These are phyloP conservation scores for Leishmania major DNA, from an alignment of 208 protist genomes.

Conservation along the genomic window DNA sequence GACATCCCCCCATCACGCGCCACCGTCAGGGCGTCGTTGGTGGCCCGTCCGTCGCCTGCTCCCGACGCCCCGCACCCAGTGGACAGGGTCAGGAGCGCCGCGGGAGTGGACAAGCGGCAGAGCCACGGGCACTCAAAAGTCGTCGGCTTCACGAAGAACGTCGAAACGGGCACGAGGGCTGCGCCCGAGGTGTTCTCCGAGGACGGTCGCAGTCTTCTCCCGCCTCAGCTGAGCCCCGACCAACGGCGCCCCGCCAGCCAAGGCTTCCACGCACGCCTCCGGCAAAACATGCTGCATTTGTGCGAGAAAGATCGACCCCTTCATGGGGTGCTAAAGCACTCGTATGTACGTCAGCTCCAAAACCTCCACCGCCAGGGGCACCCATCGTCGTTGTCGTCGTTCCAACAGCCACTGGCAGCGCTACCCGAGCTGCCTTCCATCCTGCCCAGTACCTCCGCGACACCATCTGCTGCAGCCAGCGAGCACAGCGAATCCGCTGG, in stretches of 20 bases:
- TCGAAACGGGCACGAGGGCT: background rate
- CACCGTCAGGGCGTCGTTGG: background rate
- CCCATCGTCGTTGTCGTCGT: background rate
- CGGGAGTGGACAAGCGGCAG: background rate
- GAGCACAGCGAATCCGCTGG: background rate
- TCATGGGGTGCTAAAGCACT: background rate
- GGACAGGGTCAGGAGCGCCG: background rate
- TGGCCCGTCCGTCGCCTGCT: background rate
- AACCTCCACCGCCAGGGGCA: background rate
- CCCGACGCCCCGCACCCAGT: background rate
- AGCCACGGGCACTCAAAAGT: background rate
- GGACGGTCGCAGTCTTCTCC: background rate
- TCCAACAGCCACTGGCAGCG: background rate
- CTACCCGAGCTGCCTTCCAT: background rate
- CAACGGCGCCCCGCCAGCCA: background rate
- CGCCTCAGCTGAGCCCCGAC: background rate
- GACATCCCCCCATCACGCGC: background rate
- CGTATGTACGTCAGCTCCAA: constrained; percentile 6
- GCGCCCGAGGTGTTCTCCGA: background rate
- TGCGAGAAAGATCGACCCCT: background rate
- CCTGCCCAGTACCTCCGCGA: background rate
- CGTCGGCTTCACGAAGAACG: background rate
- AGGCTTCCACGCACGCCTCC: background rate
- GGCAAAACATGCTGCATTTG: background rate
- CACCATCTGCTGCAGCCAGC: background rate